phyloP scores from a whole-genome alignment of 805 yeast species.

The Kuraishia piskuri region DNA sequence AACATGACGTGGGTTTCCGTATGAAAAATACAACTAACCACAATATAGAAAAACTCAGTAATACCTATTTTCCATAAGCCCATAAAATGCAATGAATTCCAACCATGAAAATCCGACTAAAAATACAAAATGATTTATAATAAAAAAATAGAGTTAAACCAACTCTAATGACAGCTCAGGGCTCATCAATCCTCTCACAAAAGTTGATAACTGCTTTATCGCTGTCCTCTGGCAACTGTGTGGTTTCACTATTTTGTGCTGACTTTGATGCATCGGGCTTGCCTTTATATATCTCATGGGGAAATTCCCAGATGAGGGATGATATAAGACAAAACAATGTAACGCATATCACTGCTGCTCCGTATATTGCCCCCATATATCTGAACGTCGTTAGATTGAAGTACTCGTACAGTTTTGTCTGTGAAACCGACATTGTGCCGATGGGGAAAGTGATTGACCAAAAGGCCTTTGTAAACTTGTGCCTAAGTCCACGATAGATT shows the following conservation, averaged over 20 bases:
- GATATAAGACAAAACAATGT: constrained; percentile 32
- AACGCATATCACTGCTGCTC: constrained; percentile 39
- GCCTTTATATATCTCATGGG: constrained; percentile 8
- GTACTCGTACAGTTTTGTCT: constrained; percentile 37
- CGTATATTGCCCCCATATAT: constrained; percentile 55
- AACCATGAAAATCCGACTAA: neutral
- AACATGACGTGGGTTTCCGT: neutral
- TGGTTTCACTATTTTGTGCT: neutral
- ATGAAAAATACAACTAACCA: too few relatives aligned
- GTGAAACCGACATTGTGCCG: constrained; percentile 70
- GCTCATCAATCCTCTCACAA: neutral
- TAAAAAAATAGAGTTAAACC: neutral
- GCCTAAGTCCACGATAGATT: constrained; percentile 21
- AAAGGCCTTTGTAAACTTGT: constrained; percentile 40
- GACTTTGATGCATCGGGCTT: neutral
- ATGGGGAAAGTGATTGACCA: constrained; percentile 93
- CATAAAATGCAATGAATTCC: neutral
- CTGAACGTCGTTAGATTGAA: constrained; percentile 50
- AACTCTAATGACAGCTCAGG: neutral
- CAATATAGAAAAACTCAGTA: neutral
- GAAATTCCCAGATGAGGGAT: constrained; percentile 22
- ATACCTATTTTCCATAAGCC: neutral
- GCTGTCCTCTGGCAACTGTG: neutral
- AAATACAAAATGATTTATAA: neutral
- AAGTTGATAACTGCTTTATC: neutral